Percentiles rank a stretch among this genome's conserved stretches.
phyloP scores from a whole-genome alignment of 2,329 filamentous ascomycete species.

The Iodosphaeria phyllophila region DNA sequence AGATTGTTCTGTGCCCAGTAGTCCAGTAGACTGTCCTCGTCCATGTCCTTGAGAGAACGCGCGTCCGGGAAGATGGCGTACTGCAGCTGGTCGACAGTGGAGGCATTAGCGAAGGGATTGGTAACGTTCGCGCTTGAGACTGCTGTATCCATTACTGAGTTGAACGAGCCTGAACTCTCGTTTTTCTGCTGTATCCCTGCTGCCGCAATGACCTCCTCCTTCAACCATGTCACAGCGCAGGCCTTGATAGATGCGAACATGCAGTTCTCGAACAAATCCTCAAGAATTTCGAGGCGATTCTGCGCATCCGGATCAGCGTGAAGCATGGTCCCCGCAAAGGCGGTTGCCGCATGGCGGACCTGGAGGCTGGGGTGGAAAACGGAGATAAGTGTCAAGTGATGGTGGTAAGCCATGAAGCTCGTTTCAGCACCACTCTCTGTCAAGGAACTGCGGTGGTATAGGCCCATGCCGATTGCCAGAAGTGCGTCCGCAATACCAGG shows the following conservation, averaged over 20 bases:
- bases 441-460: constrained; percentile 27
- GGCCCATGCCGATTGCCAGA: constrained; percentile 38
- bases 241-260: constrained; percentile 43
- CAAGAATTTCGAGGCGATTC: constrained; percentile 39
- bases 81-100: constrained; percentile 39
- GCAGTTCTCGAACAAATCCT: constrained; percentile 47
- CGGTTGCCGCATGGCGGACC: constrained; percentile 34
- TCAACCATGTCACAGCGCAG: constrained; percentile 42
- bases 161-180: too few species aligned
- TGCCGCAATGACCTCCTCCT: constrained; percentile 39
- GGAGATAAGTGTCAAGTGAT: constrained; percentile 35
- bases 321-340: constrained; percentile 31
- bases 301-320: constrained; percentile 41
- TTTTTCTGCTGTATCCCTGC: too few species aligned
- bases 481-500: constrained; percentile 40
- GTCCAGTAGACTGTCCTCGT: constrained; percentile 24
- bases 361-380: constrained; percentile 36
- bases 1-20: constrained; percentile 31
- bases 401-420: constrained; percentile 40
- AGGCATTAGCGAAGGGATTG: constrained; percentile 28
- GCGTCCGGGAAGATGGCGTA: constrained; percentile 42
- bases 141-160: too few species aligned
- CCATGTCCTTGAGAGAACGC: constrained; percentile 23
- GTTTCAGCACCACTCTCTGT: constrained; percentile 15
- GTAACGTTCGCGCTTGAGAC: constrained; percentile 9